Evolutionary conservation across 2,329 filamentous ascomycete species (phyloP).

Genomic region (Hypoxylon sp.): DNA sequence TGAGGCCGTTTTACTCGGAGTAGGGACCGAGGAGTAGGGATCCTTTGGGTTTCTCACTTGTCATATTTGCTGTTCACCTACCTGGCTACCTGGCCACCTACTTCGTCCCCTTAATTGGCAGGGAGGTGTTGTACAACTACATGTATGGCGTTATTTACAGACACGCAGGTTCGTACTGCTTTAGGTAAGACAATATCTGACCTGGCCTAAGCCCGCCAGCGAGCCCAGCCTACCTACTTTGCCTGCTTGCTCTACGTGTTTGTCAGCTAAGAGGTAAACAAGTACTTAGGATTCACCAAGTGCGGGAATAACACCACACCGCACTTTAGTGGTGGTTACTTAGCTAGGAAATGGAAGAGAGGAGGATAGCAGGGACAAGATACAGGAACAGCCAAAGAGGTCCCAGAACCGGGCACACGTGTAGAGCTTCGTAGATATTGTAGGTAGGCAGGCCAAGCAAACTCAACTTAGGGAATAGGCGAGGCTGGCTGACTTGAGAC

Average conservation of each 20-base stretch:
- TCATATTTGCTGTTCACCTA: conserved; percentile 6
- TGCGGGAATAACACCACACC: conserved; percentile 30
- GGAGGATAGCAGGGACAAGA: neutral
- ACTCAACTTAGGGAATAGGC: neutral
- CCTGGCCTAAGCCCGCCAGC: neutral
- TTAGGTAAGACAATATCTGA: neutral
- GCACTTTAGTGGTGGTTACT: conserved; percentile 6
- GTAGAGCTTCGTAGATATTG: conserved; percentile 17
- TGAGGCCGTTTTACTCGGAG: conserved; percentile 7
- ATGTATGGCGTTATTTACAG: conserved; percentile 12
- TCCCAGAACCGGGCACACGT: conserved; percentile 26
- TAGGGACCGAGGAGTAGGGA: neutral
- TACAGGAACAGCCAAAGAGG: conserved; percentile 26
- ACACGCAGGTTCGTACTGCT: neutral
- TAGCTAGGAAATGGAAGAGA: conserved; percentile 10
- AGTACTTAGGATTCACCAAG: neutral
- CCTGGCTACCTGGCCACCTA: neutral
- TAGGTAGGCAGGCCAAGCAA: conserved; percentile 16
- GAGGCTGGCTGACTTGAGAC: conserved; percentile 21
- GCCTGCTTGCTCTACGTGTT: conserved; percentile 2
- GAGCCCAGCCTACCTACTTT: neutral
- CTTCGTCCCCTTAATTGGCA: neutral
- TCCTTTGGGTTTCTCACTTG: conserved; percentile 2
- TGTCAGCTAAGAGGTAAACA: neutral
- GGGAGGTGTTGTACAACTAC: neutral